Evolutionary conservation across 768 basidiomycete species (phyloP).

Genomic region (Heimioporus sp.): DNA sequence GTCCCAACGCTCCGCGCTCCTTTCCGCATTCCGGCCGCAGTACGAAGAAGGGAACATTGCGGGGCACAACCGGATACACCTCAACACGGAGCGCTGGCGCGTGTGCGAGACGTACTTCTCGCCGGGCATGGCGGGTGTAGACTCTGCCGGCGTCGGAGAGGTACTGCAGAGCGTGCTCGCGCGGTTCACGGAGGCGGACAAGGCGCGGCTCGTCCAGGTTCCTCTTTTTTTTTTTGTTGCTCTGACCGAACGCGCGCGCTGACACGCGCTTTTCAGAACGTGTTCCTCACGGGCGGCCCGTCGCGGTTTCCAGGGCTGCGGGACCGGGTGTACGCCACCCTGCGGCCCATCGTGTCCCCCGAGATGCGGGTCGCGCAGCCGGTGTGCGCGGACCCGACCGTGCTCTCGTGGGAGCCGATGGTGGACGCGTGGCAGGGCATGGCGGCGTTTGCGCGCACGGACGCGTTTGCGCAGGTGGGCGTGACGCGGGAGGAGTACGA

Average conservation of each 20-base stretch:
- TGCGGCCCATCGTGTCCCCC: conserved; percentile 86
- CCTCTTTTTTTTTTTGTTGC: conserved; percentile 7
- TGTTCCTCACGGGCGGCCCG: conserved; percentile 86
- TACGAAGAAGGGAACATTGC: conserved; percentile 73
- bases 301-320: conserved; percentile 61
- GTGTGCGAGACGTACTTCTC: conserved; percentile 93
- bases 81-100: conserved; percentile 88
- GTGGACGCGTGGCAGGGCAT: conserved; percentile 93
- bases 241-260: background rate
- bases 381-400: conserved; percentile 50
- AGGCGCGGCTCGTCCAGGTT: conserved; percentile 75
- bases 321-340: conserved; percentile 61
- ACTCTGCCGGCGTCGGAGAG: conserved; percentile 93
- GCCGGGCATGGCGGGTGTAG: conserved; percentile 91
- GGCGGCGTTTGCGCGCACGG: conserved; percentile 68
- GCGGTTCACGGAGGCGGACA: conserved; percentile 65
- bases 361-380: conserved; percentile 66
- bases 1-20: conserved; percentile 76
- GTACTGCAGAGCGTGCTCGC: conserved; percentile 81
- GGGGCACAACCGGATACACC: conserved; percentile 77
- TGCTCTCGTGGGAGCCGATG: conserved; percentile 63
- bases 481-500: conserved; percentile 84
- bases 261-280: conserved; percentile 59
- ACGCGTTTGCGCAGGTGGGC: conserved; percentile 50
- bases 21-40: conserved; percentile 80